phyloP scores from a whole-genome alignment of 179 eudicot species.

The Nepenthes alata region DNA sequence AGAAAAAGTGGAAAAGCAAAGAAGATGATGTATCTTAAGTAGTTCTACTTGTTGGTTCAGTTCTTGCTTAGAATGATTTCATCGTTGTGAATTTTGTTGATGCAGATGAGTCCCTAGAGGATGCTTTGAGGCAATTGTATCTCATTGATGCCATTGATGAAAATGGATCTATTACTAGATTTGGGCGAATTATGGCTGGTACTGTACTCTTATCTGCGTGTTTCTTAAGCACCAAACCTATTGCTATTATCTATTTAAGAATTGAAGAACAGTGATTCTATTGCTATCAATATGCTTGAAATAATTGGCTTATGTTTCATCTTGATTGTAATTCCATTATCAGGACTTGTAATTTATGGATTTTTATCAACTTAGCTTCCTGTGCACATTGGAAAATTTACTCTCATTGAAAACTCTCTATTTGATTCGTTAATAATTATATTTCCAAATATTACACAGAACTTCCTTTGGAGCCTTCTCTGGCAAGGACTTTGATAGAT shows the following conservation, averaged over 20 bases:
- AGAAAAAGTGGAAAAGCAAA: too few relatives aligned
- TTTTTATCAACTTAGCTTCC: not conserved
- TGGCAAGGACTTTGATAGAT: constrained; percentile 84
- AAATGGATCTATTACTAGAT: constrained; percentile 62
- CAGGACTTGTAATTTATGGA: not conserved
- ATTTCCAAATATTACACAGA: constrained; percentile 24
- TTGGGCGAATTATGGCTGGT: constrained; percentile 89
- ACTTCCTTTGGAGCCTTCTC: constrained; percentile 94
- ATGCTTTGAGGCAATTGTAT: constrained; percentile 89
- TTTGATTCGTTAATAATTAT: not conserved
- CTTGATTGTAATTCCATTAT: not conserved
- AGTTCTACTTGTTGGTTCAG: not conserved
- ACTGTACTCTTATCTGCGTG: constrained; percentile 5
- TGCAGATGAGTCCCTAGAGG: constrained; percentile 78
- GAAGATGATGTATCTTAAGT: too few relatives aligned
- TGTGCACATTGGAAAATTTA: not conserved
- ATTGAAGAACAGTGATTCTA: not conserved
- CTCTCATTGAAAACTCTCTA: not conserved
- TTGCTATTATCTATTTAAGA: not conserved
- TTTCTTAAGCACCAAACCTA: constrained; percentile 1
- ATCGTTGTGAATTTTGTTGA: constrained; percentile 11
- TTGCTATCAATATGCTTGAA: too few relatives aligned
- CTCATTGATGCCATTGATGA: constrained; percentile 90
- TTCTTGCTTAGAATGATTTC: not conserved
- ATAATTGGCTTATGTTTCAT: not conserved